A percentile compares a stretch with the other conserved stretches of the same genome.
phyloP scores from a whole-genome alignment of 495 filamentous ascomycete genomes.

The Lophiostoma macrostomum region DNA sequence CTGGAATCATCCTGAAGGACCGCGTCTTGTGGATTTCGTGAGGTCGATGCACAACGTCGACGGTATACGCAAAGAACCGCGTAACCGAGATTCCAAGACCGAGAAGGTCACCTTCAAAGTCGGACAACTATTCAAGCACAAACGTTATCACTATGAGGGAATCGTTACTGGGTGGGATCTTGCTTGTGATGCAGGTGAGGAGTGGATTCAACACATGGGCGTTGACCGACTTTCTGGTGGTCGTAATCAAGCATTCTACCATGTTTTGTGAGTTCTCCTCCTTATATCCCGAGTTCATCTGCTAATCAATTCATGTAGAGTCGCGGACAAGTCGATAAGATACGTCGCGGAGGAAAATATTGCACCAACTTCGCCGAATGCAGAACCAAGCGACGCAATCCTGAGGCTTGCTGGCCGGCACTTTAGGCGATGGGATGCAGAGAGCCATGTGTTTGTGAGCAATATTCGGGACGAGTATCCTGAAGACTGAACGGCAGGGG shows the following conservation, averaged over 20 bases:
- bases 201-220: slow-evolving; percentile 57
- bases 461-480: slow-evolving; percentile 85
- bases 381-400: slow-evolving; percentile 53
- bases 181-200: slow-evolving; percentile 55
- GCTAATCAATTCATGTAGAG: slow-evolving; percentile 43
- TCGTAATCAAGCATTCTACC: slow-evolving; percentile 77
- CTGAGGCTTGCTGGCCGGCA: slow-evolving; percentile 73
- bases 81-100: slow-evolving; percentile 45
- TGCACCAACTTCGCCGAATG: slow-evolving; percentile 49
- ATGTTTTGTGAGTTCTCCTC: slow-evolving; percentile 65
- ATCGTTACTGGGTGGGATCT: slow-evolving; percentile 86
- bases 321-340: slow-evolving; percentile 66
- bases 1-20: slow-evolving; percentile 43
- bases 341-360: slow-evolving; percentile 91
- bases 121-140: slow-evolving; percentile 82
- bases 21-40: slow-evolving; percentile 49
- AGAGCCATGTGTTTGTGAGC: slow-evolving; percentile 69
- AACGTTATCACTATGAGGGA: slow-evolving; percentile 72
- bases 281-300: not conserved
- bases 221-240: slow-evolving; percentile 61
- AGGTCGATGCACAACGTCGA: slow-evolving; percentile 60
- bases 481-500: slow-evolving; percentile 57
- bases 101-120: slow-evolving; percentile 64
- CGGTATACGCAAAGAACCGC: slow-evolving; percentile 55
- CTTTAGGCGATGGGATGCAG: slow-evolving; percentile 81